A percentile compares a stretch with the other conserved stretches of the same genome.
phyloP scores from a whole-genome alignment of 2,329 filamentous ascomycete genomes.

The Ilyonectria destructans region DNA sequence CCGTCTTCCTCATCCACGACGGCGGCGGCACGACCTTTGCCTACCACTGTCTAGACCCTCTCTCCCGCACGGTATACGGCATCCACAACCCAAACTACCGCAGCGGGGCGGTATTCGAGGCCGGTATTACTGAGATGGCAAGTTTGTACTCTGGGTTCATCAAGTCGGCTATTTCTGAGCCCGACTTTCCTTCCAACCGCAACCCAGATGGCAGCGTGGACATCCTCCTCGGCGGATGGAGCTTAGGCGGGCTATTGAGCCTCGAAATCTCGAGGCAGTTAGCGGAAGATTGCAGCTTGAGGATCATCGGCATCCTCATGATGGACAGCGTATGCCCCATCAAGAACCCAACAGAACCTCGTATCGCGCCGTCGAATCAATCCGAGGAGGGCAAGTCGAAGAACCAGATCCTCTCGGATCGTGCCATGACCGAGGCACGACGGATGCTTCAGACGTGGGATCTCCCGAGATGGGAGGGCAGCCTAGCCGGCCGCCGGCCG shows the following conservation, averaged over 20 bases:
- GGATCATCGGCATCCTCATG: slow-evolving; percentile 67
- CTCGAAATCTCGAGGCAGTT: slow-evolving; percentile 67
- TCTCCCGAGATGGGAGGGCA: slow-evolving; percentile 57
- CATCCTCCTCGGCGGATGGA: slow-evolving; percentile 71
- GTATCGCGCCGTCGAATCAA: slow-evolving; percentile 34
- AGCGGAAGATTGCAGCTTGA: slow-evolving; percentile 54
- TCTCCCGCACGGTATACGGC: slow-evolving; percentile 67
- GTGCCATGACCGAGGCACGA: slow-evolving; percentile 61
- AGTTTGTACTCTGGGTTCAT: slow-evolving; percentile 65
- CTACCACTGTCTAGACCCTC: slow-evolving; percentile 68
- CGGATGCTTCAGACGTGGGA: slow-evolving; percentile 60
- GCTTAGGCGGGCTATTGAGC: slow-evolving; percentile 67
- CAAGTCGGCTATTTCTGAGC: slow-evolving; percentile 53
- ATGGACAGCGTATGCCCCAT: slow-evolving; percentile 66
- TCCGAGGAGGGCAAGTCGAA: slow-evolving; percentile 52
- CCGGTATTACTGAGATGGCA: slow-evolving; percentile 71
- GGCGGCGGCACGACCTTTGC: slow-evolving; percentile 74
- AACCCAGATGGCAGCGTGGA: slow-evolving; percentile 51
- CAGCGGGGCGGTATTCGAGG: slow-evolving; percentile 63
- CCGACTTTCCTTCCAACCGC: slow-evolving; percentile 49
- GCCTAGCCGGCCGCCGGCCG: slow-evolving; percentile 52
- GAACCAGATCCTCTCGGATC: slow-evolving; percentile 55
- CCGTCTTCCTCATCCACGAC: slow-evolving; percentile 73
- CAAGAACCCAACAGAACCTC: slow-evolving; percentile 17
- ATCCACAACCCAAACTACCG: slow-evolving; percentile 71